Conservation (phyloP, 1,139 yeast species). For the Blastobotrys elegans region DNA sequence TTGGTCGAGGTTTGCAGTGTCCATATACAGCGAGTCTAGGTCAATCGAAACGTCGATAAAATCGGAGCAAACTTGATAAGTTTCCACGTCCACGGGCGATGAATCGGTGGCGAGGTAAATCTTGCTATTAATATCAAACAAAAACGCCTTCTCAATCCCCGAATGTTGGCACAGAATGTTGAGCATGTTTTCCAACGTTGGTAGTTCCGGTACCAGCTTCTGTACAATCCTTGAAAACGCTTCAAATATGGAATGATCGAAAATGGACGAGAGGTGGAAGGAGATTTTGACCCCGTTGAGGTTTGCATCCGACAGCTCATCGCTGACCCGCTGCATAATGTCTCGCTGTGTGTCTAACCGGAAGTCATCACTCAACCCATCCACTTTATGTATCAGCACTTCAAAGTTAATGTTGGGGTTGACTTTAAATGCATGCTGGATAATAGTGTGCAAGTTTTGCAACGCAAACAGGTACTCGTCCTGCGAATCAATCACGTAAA, state of each 20-base stretch:
- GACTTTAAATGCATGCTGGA: slow-evolving; percentile 80
- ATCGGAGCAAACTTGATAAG: slow-evolving; percentile 95
- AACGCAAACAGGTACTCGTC: slow-evolving; percentile 92
- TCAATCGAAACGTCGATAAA: slow-evolving; percentile 93
- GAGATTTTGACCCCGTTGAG: slow-evolving; percentile 87
- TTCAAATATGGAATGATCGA: slow-evolving; percentile 93
- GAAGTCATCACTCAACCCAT: slow-evolving; percentile 90
- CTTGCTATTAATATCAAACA: slow-evolving; percentile 90
- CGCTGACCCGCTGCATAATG: slow-evolving; percentile 93
- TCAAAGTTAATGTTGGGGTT: slow-evolving; percentile 86
- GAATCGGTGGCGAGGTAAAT: slow-evolving; percentile 95
- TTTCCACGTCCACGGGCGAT: slow-evolving; percentile 90
- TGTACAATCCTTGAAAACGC: slow-evolving; percentile 93
- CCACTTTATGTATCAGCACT: slow-evolving; percentile 90
- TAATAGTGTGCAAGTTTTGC: slow-evolving; percentile 81
- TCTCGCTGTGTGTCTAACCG: slow-evolving; percentile 92
- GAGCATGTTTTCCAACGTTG: slow-evolving; percentile 80
- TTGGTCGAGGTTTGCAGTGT: slow-evolving; percentile 2
- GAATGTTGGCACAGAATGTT: slow-evolving; percentile 87
- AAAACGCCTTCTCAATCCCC: slow-evolving; percentile 84
- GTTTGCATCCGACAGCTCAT: slow-evolving; percentile 84
- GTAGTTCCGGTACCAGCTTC: slow-evolving; percentile 81
- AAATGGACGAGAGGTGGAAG: slow-evolving; percentile 86
- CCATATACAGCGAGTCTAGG: slow-evolving; percentile 46
- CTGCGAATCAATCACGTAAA: slow-evolving; percentile 85